A percentile compares a stretch with the other conserved stretches of the same genome.
Conservation (phyloP, 2,329 filamentous ascomycete genomes). For the Venturia pyrina region DNA sequence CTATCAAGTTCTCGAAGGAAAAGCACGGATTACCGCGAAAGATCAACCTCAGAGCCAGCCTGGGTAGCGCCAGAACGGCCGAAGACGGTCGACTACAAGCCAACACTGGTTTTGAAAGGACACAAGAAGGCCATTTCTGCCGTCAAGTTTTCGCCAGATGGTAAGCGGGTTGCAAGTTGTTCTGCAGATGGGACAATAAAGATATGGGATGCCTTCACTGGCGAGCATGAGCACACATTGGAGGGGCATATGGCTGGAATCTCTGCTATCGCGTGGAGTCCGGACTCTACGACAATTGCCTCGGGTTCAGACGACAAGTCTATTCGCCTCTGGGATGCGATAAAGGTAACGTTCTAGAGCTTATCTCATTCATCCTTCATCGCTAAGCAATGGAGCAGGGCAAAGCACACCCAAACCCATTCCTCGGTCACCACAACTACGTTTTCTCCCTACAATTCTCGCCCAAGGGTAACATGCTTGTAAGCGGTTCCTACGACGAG, state of each 20-base stretch:
- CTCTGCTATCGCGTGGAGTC: slow-evolving; percentile 87
- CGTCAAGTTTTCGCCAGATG: slow-evolving; percentile 85
- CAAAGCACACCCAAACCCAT: slow-evolving; percentile 46
- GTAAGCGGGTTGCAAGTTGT: slow-evolving; percentile 77
- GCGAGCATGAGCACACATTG: slow-evolving; percentile 73
- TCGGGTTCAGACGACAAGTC: slow-evolving; percentile 94
- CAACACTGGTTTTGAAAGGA: slow-evolving; percentile 61
- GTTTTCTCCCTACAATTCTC: slow-evolving; percentile 90
- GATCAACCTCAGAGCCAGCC: slow-evolving; percentile 19
- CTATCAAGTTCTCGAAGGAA: slow-evolving; percentile 2
- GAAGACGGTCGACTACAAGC: slow-evolving; percentile 49
- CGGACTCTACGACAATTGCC: slow-evolving; percentile 77
- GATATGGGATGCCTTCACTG: slow-evolving; percentile 75
- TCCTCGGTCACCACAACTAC: slow-evolving; percentile 91
- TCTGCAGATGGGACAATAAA: slow-evolving; percentile 87
- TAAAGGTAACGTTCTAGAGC: slow-evolving; percentile 30
- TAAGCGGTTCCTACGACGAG: slow-evolving; percentile 92
- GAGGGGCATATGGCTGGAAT: slow-evolving; percentile 90
- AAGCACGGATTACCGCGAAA: slow-evolving; percentile 16
- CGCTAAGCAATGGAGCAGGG: slow-evolving; percentile 25
- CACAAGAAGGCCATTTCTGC: slow-evolving; percentile 73
- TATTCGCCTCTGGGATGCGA: slow-evolving; percentile 79
- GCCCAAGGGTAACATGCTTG: slow-evolving; percentile 96
- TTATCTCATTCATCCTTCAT: background rate
- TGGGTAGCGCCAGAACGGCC: slow-evolving; percentile 36